These are phyloP conservation scores for Goffeauzyma gilvescens DNA, from an alignment of 768 basidiomycete species.

Conservation along the genomic window DNA sequence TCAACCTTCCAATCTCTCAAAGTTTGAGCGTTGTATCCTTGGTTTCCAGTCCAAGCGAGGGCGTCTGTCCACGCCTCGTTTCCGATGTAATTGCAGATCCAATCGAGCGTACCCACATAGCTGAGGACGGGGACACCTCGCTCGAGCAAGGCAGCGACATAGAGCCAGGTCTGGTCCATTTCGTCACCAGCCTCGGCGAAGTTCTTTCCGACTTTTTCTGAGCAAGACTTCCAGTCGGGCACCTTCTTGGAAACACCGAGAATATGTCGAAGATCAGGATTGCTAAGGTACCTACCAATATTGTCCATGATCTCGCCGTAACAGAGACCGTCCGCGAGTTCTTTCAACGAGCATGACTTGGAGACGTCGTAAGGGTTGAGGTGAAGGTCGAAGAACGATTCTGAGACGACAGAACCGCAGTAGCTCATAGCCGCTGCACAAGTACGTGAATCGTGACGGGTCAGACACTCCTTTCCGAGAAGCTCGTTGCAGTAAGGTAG, in stretches of 20 bases:
- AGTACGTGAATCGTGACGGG: constrained; percentile 46
- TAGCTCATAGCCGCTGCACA: constrained; percentile 51
- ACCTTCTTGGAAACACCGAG: constrained; percentile 43
- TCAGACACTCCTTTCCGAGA: constrained; percentile 44
- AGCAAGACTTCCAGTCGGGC: constrained; percentile 45
- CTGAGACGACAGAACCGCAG: constrained; percentile 43
- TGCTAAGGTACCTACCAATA: constrained; percentile 47
- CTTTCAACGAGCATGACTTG: constrained; percentile 40
- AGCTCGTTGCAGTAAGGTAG: constrained; percentile 49
- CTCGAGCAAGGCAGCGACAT: constrained; percentile 52
- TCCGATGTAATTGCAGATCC: constrained; percentile 51
- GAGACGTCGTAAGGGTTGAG: constrained; percentile 49
- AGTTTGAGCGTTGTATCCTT: constrained; percentile 36
- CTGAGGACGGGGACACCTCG: constrained; percentile 55
- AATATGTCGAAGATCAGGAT: constrained; percentile 38
- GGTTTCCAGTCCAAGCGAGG: constrained; percentile 51
- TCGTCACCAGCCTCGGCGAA: constrained; percentile 46
- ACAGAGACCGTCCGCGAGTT: constrained; percentile 39
- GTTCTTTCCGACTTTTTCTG: constrained; percentile 36
- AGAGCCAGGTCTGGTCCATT: constrained; percentile 41
- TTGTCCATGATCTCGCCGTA: constrained; percentile 40
- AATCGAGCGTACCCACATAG: constrained; percentile 45
- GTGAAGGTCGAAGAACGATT: constrained; percentile 33
- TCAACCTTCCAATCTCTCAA: constrained; percentile 43
- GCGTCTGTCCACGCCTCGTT: constrained; percentile 59